A percentile compares a stretch with the other conserved stretches of the same genome.
Conservation (phyloP, 306 rosid genomes). For the Cucumis melo region DNA sequence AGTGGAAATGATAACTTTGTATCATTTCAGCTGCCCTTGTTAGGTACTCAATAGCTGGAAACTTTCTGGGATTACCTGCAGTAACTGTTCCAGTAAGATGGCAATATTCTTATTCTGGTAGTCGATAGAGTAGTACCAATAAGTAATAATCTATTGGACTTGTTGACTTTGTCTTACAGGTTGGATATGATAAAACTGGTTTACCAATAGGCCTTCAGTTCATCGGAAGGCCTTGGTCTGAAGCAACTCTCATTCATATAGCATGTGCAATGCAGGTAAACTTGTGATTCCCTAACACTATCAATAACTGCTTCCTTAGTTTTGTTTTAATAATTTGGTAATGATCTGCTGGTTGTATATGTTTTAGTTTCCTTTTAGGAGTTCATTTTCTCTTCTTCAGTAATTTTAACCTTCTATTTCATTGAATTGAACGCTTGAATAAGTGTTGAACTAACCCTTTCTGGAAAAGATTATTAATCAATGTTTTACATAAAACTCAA, state of each 20-base stretch:
- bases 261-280: slow-evolving; percentile 71
- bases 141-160: background rate
- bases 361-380: background rate
- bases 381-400: background rate
- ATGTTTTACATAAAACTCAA: no score
- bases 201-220: slow-evolving; percentile 95
- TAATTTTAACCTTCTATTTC: background rate
- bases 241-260: slow-evolving; percentile 64
- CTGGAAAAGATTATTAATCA: background rate
- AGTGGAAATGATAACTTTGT: background rate
- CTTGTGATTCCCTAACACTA: background rate
- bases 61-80: slow-evolving; percentile 88
- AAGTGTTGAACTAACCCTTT: background rate
- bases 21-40: slow-evolving; percentile 71
- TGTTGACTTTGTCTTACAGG: slow-evolving; percentile 24
- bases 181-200: slow-evolving; percentile 68
- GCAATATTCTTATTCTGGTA: background rate
- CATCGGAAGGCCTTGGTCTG: slow-evolving; percentile 89
- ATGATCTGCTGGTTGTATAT: background rate
- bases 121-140: background rate
- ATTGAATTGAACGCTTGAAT: background rate
- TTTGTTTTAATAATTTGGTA: background rate
- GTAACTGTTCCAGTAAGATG: slow-evolving; percentile 65
- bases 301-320: background rate
- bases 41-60: slow-evolving; percentile 76